Conservation (phyloP, 495 filamentous ascomycete genomes). For the Penicillium macrosclerotiorum region DNA sequence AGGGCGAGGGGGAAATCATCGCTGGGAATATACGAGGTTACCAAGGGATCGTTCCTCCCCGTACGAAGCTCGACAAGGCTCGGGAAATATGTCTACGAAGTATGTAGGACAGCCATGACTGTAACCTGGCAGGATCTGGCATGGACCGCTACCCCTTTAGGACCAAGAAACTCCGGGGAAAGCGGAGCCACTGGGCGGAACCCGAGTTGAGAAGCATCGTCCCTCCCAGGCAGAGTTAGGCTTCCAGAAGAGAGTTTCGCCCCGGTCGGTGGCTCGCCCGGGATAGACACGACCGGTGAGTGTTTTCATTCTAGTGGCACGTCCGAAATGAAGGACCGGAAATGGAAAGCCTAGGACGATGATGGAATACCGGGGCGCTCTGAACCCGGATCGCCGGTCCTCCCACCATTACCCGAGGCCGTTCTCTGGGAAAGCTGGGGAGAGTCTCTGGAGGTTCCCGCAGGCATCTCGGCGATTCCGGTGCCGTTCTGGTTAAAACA, state of each 20-base stretch:
- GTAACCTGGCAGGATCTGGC: too few relatives aligned
- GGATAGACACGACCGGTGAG: slow-evolving; percentile 12
- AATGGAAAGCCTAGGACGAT: slow-evolving; percentile 5
- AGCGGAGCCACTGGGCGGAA: neutral
- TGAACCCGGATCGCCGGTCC: too few relatives aligned
- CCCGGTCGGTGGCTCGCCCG: neutral
- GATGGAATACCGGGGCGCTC: neutral
- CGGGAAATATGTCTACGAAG: too few relatives aligned
- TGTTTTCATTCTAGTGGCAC: slow-evolving; percentile 17
- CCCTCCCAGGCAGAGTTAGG: neutral
- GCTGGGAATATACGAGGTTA: too few relatives aligned
- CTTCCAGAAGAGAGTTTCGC: too few relatives aligned
- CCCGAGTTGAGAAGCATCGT: neutral
- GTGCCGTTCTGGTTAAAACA: neutral
- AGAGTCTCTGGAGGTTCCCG: slow-evolving; percentile 2
- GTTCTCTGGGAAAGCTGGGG: slow-evolving; percentile 6
- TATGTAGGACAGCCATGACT: too few relatives aligned
- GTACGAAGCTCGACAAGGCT: too few relatives aligned
- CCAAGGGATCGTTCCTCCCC: too few relatives aligned
- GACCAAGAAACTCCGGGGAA: slow-evolving; percentile 3
- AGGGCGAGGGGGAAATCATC: too few relatives aligned
- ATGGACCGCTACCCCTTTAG: too few relatives aligned
- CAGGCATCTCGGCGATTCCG: slow-evolving; percentile 8
- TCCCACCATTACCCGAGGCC: slow-evolving; percentile 2
- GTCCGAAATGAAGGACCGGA: slow-evolving; percentile 1